A percentile compares a stretch with the other conserved stretches of the same genome.
Conservation (phyloP, 345 rosid genomes). For the Arabidopsis thaliana region TAIR10.1 NC_003075.7:516501-517000, state of each 20-base stretch:
- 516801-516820: neutral
- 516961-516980: slow-evolving; percentile 80
- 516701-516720: slow-evolving; percentile 42
- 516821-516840: neutral
- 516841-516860: neutral
- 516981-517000: slow-evolving; percentile 63
- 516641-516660: slow-evolving; percentile 44
- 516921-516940: slow-evolving; percentile 69
- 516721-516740: slow-evolving; percentile 45
- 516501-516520: slow-evolving; percentile 82
- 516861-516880: slow-evolving; percentile 65
- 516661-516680: slow-evolving; percentile 43
- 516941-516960: slow-evolving; percentile 77
- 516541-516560: slow-evolving; percentile 85
- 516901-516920: slow-evolving; percentile 63
- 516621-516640: slow-evolving; percentile 31
- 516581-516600: slow-evolving; percentile 4
- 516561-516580: slow-evolving; percentile 30
- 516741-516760: slow-evolving; percentile 46
- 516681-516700: slow-evolving; percentile 46
- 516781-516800: slow-evolving; percentile 1
- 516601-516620: neutral
- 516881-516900: slow-evolving; percentile 77
- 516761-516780: slow-evolving; percentile 39
- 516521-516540: slow-evolving; percentile 71